A percentile compares a stretch with the other conserved stretches of the same genome.
Conservation (phyloP, 306 rosid genomes). For the Psophocarpus tetragonolobus region DNA sequence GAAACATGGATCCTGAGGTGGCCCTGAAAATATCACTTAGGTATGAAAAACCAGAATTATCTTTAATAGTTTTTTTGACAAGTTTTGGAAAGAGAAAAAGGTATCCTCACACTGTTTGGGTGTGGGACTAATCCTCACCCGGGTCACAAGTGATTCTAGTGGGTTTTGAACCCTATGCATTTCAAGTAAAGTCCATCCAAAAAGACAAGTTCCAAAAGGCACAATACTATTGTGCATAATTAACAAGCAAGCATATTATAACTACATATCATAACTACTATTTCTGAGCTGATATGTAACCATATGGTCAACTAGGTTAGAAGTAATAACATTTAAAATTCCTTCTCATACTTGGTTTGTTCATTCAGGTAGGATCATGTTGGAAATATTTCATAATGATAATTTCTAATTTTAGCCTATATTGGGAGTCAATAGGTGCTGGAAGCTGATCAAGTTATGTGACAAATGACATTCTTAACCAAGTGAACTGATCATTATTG, state of each 20-base stretch:
- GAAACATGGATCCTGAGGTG: neutral
- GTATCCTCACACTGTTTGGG: neutral
- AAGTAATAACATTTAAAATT: neutral
- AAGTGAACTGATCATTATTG: neutral
- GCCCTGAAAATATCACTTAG: neutral
- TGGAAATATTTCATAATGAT: neutral
- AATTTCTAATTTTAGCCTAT: neutral
- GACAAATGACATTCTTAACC: neutral
- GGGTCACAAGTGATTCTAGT: neutral
- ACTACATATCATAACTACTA: neutral
- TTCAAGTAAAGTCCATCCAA: neutral
- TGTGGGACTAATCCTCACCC: neutral
- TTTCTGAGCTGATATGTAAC: neutral
- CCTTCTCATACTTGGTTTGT: constrained; percentile 18
- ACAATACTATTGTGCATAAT: neutral
- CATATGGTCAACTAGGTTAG: neutral
- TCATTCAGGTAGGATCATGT: constrained; percentile 1
- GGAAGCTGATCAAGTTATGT: neutral
- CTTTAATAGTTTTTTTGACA: neutral
- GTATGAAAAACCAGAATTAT: neutral
- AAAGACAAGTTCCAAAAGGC: constrained; percentile 1
- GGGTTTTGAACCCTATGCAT: neutral
- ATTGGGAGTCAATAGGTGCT: neutral
- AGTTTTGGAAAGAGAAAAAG: neutral
- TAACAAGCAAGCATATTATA: neutral